Percentiles rank a stretch among this genome's conserved stretches.
phyloP scores from a whole-genome alignment of 495 filamentous ascomycete species.

The Xylaria curta region DNA sequence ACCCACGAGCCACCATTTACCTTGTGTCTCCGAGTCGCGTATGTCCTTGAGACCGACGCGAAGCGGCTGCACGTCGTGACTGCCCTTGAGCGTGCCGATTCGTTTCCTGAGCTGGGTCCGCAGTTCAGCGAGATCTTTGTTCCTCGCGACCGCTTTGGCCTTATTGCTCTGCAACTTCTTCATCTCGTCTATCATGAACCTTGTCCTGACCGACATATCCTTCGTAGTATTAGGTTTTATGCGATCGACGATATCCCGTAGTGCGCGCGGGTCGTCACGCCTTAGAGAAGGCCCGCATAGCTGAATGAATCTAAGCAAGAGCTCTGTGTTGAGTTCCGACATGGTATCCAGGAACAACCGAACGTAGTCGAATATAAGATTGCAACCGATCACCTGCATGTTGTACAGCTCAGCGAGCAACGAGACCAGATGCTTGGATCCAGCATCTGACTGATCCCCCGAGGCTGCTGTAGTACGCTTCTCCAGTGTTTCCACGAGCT shows the following conservation, averaged over 20 bases:
- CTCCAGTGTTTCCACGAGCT: constrained; percentile 73
- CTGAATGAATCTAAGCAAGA: constrained; percentile 83
- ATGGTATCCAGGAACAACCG: constrained; percentile 74
- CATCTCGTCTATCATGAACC: constrained; percentile 98
- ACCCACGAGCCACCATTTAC: constrained; percentile 98
- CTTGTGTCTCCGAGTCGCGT: constrained; percentile 78
- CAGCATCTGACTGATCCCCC: constrained; percentile 50
- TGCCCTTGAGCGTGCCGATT: constrained; percentile 33
- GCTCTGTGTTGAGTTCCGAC: constrained; percentile 88
- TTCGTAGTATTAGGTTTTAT: constrained; percentile 74
- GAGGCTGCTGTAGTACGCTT: constrained; percentile 54
- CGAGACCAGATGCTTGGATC: constrained; percentile 68
- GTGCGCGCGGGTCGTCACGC: constrained; percentile 86
- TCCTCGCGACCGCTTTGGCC: constrained; percentile 69
- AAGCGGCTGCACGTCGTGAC: constrained; percentile 65
- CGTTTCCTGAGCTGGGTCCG: constrained; percentile 38
- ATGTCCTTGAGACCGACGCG: constrained; percentile 82
- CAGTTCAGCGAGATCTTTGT: constrained; percentile 38
- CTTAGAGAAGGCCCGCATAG: constrained; percentile 82
- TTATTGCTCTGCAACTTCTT: constrained; percentile 94
- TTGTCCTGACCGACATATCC: constrained; percentile 84
- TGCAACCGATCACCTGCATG: constrained; percentile 84
- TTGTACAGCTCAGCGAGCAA: constrained; percentile 89
- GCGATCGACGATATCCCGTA: constrained; percentile 87
- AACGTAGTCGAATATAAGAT: constrained; percentile 88